Evolutionary conservation across 2,329 filamentous ascomycete species (phyloP).

Genomic region (Pseudogymnoascus sp.): DNA sequence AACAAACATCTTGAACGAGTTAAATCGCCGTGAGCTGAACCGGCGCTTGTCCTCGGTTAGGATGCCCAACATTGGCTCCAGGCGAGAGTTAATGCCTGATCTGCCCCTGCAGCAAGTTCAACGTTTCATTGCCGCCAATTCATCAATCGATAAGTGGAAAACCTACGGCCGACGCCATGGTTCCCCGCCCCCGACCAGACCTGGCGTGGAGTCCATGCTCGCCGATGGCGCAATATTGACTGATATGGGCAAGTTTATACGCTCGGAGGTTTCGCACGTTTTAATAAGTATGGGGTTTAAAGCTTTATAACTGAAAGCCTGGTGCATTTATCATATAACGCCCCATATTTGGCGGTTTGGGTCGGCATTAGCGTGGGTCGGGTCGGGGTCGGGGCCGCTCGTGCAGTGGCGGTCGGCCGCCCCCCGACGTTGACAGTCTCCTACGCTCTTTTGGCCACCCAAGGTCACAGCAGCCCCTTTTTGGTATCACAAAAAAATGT

Average conservation of each 20-base stretch:
- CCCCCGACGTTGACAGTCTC: background rate
- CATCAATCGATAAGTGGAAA: background rate
- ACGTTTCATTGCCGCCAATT: background rate
- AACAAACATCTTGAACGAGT: background rate
- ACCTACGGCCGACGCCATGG: background rate
- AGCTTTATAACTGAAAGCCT: background rate
- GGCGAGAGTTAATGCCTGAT: background rate
- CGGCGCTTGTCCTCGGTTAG: too few relatives aligned
- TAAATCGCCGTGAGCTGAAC: background rate
- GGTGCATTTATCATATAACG: background rate
- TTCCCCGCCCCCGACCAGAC: background rate
- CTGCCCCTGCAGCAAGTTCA: background rate
- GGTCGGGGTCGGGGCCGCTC: slow-evolving; percentile 3
- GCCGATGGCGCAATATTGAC: background rate
- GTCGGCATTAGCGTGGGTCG: background rate
- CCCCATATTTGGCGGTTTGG: background rate
- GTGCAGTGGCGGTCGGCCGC: background rate
- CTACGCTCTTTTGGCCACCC: background rate
- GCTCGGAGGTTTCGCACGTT: slow-evolving; percentile 2
- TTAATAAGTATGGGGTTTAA: background rate
- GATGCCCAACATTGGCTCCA: background rate
- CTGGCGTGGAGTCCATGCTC: background rate
- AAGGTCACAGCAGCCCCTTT: background rate
- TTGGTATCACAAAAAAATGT: background rate
- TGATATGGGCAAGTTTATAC: background rate